Base-by-base conservation (phyloP, 768 basidiomycete genomes). In the Mycena alexandri region DNA sequence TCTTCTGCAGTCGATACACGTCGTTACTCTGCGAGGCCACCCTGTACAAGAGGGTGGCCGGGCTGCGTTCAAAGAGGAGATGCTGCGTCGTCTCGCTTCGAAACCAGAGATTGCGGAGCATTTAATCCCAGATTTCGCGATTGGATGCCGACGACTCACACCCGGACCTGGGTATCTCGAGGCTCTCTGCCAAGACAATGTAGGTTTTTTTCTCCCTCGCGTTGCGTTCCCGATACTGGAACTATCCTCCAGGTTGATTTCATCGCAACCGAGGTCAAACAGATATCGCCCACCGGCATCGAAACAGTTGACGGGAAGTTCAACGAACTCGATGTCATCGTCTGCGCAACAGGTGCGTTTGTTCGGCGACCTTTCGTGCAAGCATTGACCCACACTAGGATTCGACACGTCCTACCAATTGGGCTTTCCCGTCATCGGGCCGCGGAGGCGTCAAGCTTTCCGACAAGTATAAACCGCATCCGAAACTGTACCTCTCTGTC, bases 141-240 rank as follows among this genome's bases (percentile, higher is more conserved):
- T 89, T 17, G 83, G 79, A 6, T 92, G 89, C 76, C 82, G 89
- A 29, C 82, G 90, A n/a, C 75, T 90, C 53, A 92, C 90, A 0
- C 88, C 89, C 2, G 90, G 89, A 0, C 88, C 88, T 12, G 89
- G 90, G 8, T 92, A 89, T 73, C 81, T 91, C 36, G 89, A 91
- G 70, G 87, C 90, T 0, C 77, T 91, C 2, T 87, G 85, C 65
- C 82, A 86, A 76, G 86, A 87, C 68, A 90, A 91, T 72, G 90
- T 88, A 65, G 38, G n/a, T n/a, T 77, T 62, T 29, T 29, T 29
- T 29, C 29, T 44, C 16, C 8, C 25, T 34, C 21, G n/a, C 60
- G 65, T 52, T 34, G 42, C 22, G 24, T 12, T 55, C 5, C n/a
- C n/a, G n/a, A n/a, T n/a, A 16, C 36, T 25, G 43, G n/a, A 25